A percentile compares a stretch with the other conserved stretches of the same genome.
Conservation (phyloP, 2,329 filamentous ascomycete species). For the Ceratocystis alfenasii region DNA sequence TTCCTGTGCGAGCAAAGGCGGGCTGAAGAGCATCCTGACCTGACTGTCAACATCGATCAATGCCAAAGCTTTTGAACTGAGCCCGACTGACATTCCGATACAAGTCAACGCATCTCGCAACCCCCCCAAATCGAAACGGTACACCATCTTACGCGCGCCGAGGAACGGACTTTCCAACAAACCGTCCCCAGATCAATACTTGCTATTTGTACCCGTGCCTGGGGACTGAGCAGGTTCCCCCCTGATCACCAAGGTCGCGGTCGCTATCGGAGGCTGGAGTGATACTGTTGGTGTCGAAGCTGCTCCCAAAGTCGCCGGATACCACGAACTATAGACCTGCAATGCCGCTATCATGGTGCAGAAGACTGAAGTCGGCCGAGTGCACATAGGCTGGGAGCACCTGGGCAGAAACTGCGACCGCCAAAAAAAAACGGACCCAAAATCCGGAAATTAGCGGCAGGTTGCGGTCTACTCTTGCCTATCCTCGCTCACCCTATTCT, state of each 20-base stretch:
- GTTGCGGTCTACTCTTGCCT: slow-evolving; percentile 43
- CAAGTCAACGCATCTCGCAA: slow-evolving; percentile 37
- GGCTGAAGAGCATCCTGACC: background rate
- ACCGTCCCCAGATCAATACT: slow-evolving; percentile 32
- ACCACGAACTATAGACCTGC: slow-evolving; percentile 46
- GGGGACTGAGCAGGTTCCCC: slow-evolving; percentile 32
- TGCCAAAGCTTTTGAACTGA: background rate
- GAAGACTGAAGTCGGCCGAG: slow-evolving; percentile 51
- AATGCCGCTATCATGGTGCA: slow-evolving; percentile 54
- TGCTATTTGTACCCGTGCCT: slow-evolving; percentile 42
- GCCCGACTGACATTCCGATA: background rate
- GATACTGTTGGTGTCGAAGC: slow-evolving; percentile 51
- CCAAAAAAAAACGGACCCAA: slow-evolving; percentile 53
- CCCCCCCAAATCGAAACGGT: slow-evolving; percentile 30
- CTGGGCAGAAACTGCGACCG: slow-evolving; percentile 56
- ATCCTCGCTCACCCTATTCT: slow-evolving; percentile 34
- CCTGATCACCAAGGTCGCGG: slow-evolving; percentile 47
- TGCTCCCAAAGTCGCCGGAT: slow-evolving; percentile 41
- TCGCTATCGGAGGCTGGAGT: slow-evolving; percentile 67
- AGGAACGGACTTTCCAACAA: slow-evolving; percentile 41
- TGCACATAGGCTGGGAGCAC: slow-evolving; percentile 55
- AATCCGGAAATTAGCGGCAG: slow-evolving; percentile 48
- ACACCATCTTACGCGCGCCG: slow-evolving; percentile 43
- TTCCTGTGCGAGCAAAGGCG: no score
- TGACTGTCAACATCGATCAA: background rate